Evolutionary conservation across 2,329 filamentous ascomycete genomes (phyloP), one percentile per base, ranked within the genome.

Genomic region (Diplocarpon mali): DNA sequence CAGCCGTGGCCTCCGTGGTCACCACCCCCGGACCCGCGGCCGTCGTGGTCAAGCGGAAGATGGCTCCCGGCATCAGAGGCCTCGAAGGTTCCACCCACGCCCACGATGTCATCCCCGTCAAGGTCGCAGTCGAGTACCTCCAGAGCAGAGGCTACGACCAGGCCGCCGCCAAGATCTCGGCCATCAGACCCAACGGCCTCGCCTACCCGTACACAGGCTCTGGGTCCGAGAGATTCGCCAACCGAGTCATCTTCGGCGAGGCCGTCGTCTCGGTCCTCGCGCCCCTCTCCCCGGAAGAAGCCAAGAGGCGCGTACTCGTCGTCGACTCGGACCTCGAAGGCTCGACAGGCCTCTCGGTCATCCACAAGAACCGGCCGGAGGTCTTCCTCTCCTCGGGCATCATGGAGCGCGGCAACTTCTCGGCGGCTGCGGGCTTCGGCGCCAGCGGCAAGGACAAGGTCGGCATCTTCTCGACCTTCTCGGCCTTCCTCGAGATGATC

Each of bases 391-490:
- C 62, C 8, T 65, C 62, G 0, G 64, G 64, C 29, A 63, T 66
- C 8, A 66, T 65, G 63, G 63, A 65, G 46, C 61, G 63, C 16
- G 62, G 63, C 2, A 65, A 66, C 54, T 65, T 65, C 53, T 64
- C 62, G 3, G 63, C 64, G 3, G 63, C 64, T 2, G 63, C 63
- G 28, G 64, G 63, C 12, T 66, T 66, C 40, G 63, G 63, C 1
- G 64, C 64, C 12, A 57, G 20, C 20, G 20, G 55, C 20, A 63
- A 61, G 46, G 59, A 62, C 34, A 62, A 60, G 35, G 52, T 62
- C 44, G 63, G 63, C 34, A 59, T 66, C 16, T 65, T 66, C 57
- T 65, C 63, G 11, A 66, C 64, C 27, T 66, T 66, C 55, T 64
- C 63, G 1, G 64, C 62, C 2, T 66, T 66, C 56, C 49, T 62